Evolutionary conservation across 2,329 filamentous ascomycete species (phyloP), one percentile per base, ranked within the genome.

Genomic region (Cladosporium sp.): DNA sequence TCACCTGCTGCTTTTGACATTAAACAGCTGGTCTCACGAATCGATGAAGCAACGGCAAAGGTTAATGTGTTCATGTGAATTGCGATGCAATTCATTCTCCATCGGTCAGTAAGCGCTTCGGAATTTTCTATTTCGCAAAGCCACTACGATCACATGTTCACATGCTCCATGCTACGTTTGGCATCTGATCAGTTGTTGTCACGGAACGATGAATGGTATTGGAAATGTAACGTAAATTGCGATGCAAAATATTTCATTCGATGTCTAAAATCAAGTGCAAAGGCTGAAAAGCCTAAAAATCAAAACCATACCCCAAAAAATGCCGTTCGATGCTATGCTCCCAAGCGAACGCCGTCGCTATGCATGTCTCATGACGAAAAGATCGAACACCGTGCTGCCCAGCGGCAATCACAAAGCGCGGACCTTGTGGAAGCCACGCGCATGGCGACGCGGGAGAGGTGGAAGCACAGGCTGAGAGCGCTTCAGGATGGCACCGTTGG

Each of bases 401-500:
- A 11, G 40, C n/a, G 10, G 3, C 40, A 23, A 46, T 21, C n/a
- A 46, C 8, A 11, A 46, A 12, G 18, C 3, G 40, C n/a, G 40
- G 18, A n/a, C 18, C 37, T 44, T 44, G 37, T 44, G 37, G 37
- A 44, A 44, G 37, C 6, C 18, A 21, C 37, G 37, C 18, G 37
- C 18, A n/a, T 44, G 37, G 7, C 1, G 37, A 16, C 37, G 37
- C 18, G 18, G 18, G 16, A 44, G 37, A 16, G 18, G 18, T 7
- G 18, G 18, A 5, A n/a, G 6, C 7, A n/a, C 37, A 44, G 37
- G 37, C 37, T 44, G 37, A 44, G 37, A 44, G 37, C 37, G 37
- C 31, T 56, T 57, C 50, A 69, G 66, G 62, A 83, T 80, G 62
- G 71, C 68, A 18, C 80, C 80, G 67, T 80, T 76, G 61, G 67